These are phyloP conservation scores for Aspergillus spinulosporus DNA, from an alignment of 2,329 filamentous ascomycete genomes.

Conservation along the genomic window DNA sequence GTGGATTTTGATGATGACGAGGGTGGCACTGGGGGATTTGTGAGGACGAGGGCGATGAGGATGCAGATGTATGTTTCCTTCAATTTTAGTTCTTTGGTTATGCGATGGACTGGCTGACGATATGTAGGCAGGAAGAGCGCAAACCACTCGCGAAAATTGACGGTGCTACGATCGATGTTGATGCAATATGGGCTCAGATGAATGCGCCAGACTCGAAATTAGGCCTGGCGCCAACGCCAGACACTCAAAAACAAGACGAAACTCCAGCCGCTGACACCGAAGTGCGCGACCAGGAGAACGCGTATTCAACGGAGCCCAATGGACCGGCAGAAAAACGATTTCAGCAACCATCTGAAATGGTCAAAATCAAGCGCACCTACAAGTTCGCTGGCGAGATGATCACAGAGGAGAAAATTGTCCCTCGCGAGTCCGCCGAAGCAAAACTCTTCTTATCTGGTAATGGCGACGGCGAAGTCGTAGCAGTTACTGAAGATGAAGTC, in stretches of 20 bases:
- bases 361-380: slow-evolving; percentile 59
- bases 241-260: slow-evolving; percentile 18
- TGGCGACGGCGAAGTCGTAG: slow-evolving; percentile 39
- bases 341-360: slow-evolving; percentile 44
- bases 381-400: slow-evolving; percentile 58
- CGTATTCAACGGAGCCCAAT: not conserved
- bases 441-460: slow-evolving; percentile 51
- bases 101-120: slow-evolving; percentile 8
- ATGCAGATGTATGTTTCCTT: slow-evolving; percentile 40
- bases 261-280: slow-evolving; percentile 18
- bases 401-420: slow-evolving; percentile 55
- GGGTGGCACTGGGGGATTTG: slow-evolving; percentile 52
- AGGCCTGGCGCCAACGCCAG: slow-evolving; percentile 17
- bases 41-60: slow-evolving; percentile 56
- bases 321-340: slow-evolving; percentile 9
- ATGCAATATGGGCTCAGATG: slow-evolving; percentile 56
- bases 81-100: not conserved
- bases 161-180: slow-evolving; percentile 57
- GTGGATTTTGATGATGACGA: slow-evolving; percentile 30
- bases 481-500: slow-evolving; percentile 24
- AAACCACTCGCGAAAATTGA: slow-evolving; percentile 50
- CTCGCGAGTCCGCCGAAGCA: slow-evolving; percentile 56
- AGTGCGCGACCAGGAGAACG: slow-evolving; percentile 17
- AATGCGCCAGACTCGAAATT: slow-evolving; percentile 37
- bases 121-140: slow-evolving; percentile 47